These are phyloP conservation scores for Thelonectria rubi DNA, from an alignment of 2,329 filamentous ascomycete genomes.

Conservation along the genomic window DNA sequence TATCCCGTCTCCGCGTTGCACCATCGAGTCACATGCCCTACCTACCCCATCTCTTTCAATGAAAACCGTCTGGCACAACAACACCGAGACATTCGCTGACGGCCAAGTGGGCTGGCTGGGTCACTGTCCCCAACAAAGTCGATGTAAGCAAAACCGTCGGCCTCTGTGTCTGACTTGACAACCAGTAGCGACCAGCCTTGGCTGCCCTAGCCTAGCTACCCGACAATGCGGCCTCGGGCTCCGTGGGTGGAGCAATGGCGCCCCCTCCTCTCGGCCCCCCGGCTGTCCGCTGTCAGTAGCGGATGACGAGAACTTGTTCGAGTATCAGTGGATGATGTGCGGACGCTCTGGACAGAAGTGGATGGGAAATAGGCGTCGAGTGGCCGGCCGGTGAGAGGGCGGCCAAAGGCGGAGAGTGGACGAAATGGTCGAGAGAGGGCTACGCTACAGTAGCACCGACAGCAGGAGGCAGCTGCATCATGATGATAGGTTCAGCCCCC, in stretches of 20 bases:
- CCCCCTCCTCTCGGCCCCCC: conserved; percentile 36
- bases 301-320: conserved; percentile 35
- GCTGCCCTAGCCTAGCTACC: conserved; percentile 28
- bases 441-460: conserved; percentile 26
- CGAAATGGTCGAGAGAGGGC: conserved; percentile 17
- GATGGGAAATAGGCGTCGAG: conserved; percentile 11
- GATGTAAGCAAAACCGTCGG: conserved; percentile 9
- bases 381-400: conserved; percentile 15
- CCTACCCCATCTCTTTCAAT: conserved; percentile 8
- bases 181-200: conserved; percentile 19
- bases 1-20: conserved; percentile 2
- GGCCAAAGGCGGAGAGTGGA: conserved; percentile 11
- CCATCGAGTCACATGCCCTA: conserved; percentile 18
- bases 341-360: conserved; percentile 22
- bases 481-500: conserved; percentile 25
- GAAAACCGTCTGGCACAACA: conserved; percentile 1
- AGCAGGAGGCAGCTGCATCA: conserved; percentile 15
- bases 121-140: conserved; percentile 13
- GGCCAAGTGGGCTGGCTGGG: conserved; percentile 8
- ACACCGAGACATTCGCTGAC: conserved; percentile 4
- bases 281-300: conserved; percentile 32
- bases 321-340: conserved; percentile 35
- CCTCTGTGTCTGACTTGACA: conserved; percentile 14
- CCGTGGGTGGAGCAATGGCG: conserved; percentile 39
- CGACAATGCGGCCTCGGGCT: conserved; percentile 37